A percentile compares a stretch with the other conserved stretches of the same genome.
phyloP scores from a whole-genome alignment of 1,139 yeast genomes.

The Candida pseudocylindracea region DNA sequence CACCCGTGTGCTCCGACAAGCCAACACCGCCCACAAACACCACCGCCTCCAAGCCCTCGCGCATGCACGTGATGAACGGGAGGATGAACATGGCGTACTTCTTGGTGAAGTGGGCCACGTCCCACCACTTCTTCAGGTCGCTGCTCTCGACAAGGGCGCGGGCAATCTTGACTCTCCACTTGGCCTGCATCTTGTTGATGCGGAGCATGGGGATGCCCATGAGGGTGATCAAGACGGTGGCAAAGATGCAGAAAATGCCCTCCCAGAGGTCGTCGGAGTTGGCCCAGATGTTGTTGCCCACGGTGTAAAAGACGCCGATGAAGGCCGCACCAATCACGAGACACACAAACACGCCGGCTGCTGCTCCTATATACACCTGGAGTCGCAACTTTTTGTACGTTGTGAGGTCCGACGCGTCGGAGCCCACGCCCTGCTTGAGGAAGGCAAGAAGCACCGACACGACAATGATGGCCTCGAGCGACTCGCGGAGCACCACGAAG shows the following conservation, averaged over 20 bases:
- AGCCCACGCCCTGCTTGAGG: slow-evolving; percentile 55
- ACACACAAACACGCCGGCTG: slow-evolving; percentile 51
- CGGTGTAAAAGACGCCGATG: slow-evolving; percentile 61
- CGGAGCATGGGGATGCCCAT: slow-evolving; percentile 92
- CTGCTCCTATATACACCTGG: slow-evolving; percentile 71
- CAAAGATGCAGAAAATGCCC: slow-evolving; percentile 68
- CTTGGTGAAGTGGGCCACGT: slow-evolving; percentile 18
- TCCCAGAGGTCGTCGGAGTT: slow-evolving; percentile 84
- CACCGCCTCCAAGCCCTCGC: slow-evolving; percentile 87
- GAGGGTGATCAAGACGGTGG: slow-evolving; percentile 58
- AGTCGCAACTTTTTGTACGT: background rate
- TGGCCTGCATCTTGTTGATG: slow-evolving; percentile 74
- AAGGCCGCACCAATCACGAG: slow-evolving; percentile 64
- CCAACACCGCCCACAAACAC: slow-evolving; percentile 87
- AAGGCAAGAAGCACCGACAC: slow-evolving; percentile 72
- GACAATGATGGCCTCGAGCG: slow-evolving; percentile 71
- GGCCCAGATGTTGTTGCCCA: slow-evolving; percentile 72
- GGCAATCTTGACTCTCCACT: slow-evolving; percentile 83
- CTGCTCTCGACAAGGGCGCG: slow-evolving; percentile 31
- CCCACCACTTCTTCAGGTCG: slow-evolving; percentile 10
- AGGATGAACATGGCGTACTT: slow-evolving; percentile 60
- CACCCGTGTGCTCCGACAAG: slow-evolving; percentile 31
- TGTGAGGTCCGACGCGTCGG: slow-evolving; percentile 11
- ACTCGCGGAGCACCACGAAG: slow-evolving; percentile 72
- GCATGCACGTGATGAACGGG: slow-evolving; percentile 63